Evolutionary conservation across 257 asterid species (phyloP).

Genomic region (Jasminum sambac): DNA sequence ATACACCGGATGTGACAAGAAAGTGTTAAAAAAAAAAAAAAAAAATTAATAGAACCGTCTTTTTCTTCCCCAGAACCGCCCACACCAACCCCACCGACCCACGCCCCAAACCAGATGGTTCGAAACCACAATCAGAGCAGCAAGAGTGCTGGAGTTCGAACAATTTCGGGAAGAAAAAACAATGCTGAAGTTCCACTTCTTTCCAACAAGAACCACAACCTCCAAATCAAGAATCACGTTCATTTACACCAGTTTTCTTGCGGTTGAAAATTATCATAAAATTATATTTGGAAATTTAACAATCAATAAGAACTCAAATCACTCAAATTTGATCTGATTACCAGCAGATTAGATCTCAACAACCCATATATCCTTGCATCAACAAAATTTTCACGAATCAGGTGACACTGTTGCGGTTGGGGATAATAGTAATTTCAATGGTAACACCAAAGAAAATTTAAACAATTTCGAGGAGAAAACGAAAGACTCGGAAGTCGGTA

Average conservation of each 20-base stretch:
- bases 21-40: too few relatives aligned
- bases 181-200: neutral
- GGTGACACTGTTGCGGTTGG: conserved; percentile 16
- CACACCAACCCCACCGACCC: too few relatives aligned
- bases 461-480: conserved; percentile 26
- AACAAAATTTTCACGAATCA: conserved; percentile 10
- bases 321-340: neutral
- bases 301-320: neutral
- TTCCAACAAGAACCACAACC: neutral
- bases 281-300: neutral
- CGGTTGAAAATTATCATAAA: neutral
- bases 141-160: too few relatives aligned
- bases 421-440: conserved; percentile 11
- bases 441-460: conserved; percentile 6
- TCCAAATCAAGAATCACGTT: neutral
- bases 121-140: too few relatives aligned
- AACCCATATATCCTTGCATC: conserved; percentile 20
- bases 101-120: too few relatives aligned
- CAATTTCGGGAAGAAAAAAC: too few relatives aligned
- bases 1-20: too few relatives aligned
- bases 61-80: too few relatives aligned
- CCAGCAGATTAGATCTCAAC: conserved; percentile 8
- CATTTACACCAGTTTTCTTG: neutral
- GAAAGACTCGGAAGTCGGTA: conserved; percentile 34
- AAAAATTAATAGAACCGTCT: too few relatives aligned